These are phyloP conservation scores for Saksenaea oblongispora DNA, from an alignment of 371 early-diverging fungal species.

Conservation along the genomic window DNA sequence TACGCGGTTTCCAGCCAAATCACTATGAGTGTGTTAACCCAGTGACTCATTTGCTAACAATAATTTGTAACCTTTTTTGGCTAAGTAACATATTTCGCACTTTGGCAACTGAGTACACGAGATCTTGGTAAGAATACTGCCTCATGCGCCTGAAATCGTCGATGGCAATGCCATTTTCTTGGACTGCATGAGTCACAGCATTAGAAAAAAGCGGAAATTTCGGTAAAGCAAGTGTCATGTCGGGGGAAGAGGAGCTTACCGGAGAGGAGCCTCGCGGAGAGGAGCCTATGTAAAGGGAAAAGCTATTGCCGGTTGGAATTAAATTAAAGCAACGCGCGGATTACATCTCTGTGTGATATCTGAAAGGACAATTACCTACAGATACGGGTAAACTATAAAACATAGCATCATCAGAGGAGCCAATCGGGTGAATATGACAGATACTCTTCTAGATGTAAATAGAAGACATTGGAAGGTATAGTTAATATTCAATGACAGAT, in stretches of 20 bases:
- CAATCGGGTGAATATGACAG: no score
- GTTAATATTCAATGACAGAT: no score
- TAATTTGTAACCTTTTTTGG: slow-evolving; percentile 27
- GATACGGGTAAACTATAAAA: no score
- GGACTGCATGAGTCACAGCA: slow-evolving; percentile 24
- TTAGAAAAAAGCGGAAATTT: slow-evolving; percentile 38
- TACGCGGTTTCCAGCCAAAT: slow-evolving; percentile 59
- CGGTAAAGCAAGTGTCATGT: slow-evolving; percentile 21
- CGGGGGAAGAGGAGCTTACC: background rate
- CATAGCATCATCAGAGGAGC: no score
- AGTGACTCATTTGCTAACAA: background rate
- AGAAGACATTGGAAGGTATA: no score
- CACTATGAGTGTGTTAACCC: slow-evolving; percentile 18
- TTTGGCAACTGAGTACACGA: slow-evolving; percentile 29
- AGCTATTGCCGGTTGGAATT: no score
- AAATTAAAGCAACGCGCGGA: no score
- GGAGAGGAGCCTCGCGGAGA: no score
- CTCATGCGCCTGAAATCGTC: slow-evolving; percentile 28
- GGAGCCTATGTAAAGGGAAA: no score
- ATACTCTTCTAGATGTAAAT: no score
- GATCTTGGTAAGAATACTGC: slow-evolving; percentile 28
- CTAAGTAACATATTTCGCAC: slow-evolving; percentile 25
- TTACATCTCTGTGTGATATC: no score
- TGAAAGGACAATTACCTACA: no score
- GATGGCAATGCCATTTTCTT: slow-evolving; percentile 29